Base-by-base conservation (phyloP, 768 basidiomycete species). In the Tylopilus felleus region DNA sequence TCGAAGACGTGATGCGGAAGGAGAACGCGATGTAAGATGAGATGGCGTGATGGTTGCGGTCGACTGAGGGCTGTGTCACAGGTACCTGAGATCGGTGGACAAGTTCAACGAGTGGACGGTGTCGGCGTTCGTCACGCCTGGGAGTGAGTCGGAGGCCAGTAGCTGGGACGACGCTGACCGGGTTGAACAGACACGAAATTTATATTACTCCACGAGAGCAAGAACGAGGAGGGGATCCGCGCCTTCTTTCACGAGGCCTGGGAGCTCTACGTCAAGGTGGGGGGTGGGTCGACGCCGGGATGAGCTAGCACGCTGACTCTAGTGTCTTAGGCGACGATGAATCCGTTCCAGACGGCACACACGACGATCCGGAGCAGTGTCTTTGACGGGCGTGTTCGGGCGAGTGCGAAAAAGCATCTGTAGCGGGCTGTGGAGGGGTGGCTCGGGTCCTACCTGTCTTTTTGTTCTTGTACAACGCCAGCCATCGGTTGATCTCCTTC, bases 91-190 rank as follows among this genome's bases (percentile, higher is more conserved):
- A 68, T 83, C 86, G 17, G 85, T 98, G 55, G 97, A 99, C 79
- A 92, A 88, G 75, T 97, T 98, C 74, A 98, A 98, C 66, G 97
- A 98, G 68, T 99, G 97, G 97, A 95, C 85, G 3, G 86, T 98
- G 19, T 98, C 97, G 16, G 93, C 91, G 28, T 98, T 98, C 73
- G 77, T 98, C 19, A 98, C 97, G 0, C 86, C 95, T 1, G 91
- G 89, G 57, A 97, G 96, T 98, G 73, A 76, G 93, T 54, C 31
- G 17, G 29, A 5, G 13, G 23, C 1, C 1, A 8, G 38, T 3
- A 25, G 21, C 39, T n/a, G n/a, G n/a, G 27, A 8, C 21, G 3
- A 21, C 8, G 41, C 60, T 63, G 56, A 63, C 51, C 1, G 23
- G 4, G 9, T 9, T 35, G 14, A 6, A 28, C 67, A 98, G 97